A percentile compares a stretch with the other conserved stretches of the same genome.
Conservation (phyloP, 305 asterid species). For the Striga hermonthica region DNA sequence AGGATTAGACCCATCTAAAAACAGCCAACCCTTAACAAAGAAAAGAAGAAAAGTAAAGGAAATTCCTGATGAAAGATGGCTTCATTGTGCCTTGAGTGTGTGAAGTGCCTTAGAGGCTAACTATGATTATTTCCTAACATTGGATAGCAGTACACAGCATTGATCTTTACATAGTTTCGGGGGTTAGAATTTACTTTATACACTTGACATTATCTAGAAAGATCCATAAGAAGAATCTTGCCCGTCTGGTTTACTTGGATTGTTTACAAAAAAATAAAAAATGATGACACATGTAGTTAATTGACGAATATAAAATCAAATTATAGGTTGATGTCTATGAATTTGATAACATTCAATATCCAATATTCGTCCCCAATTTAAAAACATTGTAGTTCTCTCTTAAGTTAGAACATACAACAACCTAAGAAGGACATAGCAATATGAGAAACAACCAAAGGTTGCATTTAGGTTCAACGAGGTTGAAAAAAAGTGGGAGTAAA, state of each 20-base stretch:
- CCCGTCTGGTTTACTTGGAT: neutral
- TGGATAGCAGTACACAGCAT: no score
- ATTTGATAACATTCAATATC: slow-evolving; percentile 2
- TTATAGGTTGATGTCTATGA: neutral
- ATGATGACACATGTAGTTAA: neutral
- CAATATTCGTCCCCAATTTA: slow-evolving; percentile 9
- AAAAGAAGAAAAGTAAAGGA: no score
- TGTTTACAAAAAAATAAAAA: neutral
- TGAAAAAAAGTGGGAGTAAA: neutral
- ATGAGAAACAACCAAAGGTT: neutral
- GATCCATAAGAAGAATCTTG: neutral
- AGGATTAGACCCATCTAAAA: no score
- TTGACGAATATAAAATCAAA: neutral
- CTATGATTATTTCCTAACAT: no score
- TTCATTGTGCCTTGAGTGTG: no score
- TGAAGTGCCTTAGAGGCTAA: no score
- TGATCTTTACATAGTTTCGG: neutral
- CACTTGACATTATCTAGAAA: neutral
- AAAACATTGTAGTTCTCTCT: slow-evolving; percentile 15
- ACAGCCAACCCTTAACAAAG: no score
- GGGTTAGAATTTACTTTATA: no score
- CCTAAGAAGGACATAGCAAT: neutral
- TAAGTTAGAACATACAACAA: neutral
- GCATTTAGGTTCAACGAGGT: neutral
- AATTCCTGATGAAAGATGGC: no score